Base-by-base conservation (phyloP, 2,329 filamentous ascomycete genomes). In the Diplodia scrobiculata region DNA sequence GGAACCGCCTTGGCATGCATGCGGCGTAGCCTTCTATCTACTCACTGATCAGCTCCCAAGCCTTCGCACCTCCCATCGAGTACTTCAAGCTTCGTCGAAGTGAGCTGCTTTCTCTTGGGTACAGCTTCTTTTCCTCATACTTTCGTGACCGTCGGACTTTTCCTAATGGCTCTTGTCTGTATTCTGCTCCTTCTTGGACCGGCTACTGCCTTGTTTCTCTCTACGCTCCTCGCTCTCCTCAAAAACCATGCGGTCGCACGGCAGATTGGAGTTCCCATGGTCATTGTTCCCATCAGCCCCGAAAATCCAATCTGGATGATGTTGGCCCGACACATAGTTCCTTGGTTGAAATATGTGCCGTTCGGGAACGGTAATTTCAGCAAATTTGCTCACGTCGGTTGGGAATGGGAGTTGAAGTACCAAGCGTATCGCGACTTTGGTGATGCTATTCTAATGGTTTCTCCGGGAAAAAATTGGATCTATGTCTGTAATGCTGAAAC, bases 381-480 rank as follows among this genome's bases (percentile, higher is more conserved):
- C 29, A 59, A 72, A 1, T 72, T 72, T 67, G 70, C 66, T 11
- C 67, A 68, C 13, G 68, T 72, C 58, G 72, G 72, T n/a, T 74
- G 72, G 72, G 68, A 70, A 6, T 68, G 65, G 6, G 69, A 70
- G 25, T 70, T 73, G 47, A 65, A 66, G 7, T 65, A 69, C 41
- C 64, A 63, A 3, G 69, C 69, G 0, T 19, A 69, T n/a, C 11
- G 41, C 1, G 64, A 68, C 1, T 65, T 72, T 14, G 71, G 72
- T 19, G 72, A 74, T 41, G 72, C 69, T 27, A 71, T 72, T 50
- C 58, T 74, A 5, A 66, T 73, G 4, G 72, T 72, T 21, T 70
- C 71, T 2, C 72, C 72, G n/a, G 62, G 52, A 2, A 63, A 68
- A 13, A 74, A 72, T 27, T 66, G 67, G n/a, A 58, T 75, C 4